A percentile compares a stretch with the other conserved stretches of the same genome.
Conservation (phyloP, 1,139 yeast species). For the Candida tetrigidarum region DNA sequence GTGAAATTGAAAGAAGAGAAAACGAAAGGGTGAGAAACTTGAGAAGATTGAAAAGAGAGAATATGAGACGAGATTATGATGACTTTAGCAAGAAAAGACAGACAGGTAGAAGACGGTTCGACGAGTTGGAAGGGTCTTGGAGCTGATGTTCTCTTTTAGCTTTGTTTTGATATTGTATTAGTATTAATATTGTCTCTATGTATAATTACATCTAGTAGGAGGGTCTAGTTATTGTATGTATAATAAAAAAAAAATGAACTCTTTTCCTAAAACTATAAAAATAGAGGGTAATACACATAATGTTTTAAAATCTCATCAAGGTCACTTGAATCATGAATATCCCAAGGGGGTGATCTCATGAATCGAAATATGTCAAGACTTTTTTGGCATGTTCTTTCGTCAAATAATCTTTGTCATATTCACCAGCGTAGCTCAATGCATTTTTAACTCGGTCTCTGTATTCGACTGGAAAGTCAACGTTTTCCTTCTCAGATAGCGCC, state of each 20-base stretch:
- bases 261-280: no score
- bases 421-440: constrained; percentile 46
- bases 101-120: constrained; percentile 54
- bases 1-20: constrained; percentile 94
- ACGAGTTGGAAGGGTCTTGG: constrained; percentile 53
- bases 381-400: constrained; percentile 60
- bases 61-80: constrained; percentile 62
- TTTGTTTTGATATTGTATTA: neutral
- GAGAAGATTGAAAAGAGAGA: constrained; percentile 90
- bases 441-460: constrained; percentile 47
- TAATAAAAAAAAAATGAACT: neutral
- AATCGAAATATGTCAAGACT: constrained; percentile 29
- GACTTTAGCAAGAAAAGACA: constrained; percentile 49
- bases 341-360: no score
- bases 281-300: no score
- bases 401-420: constrained; percentile 58
- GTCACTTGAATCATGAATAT: no score
- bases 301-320: no score
- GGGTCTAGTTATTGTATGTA: no score
- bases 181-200: neutral
- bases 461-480: constrained; percentile 52
- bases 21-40: constrained; percentile 93
- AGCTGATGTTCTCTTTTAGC: neutral
- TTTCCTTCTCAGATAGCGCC: constrained; percentile 46
- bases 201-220: no score